A percentile compares a stretch with the other conserved stretches of the same genome.
These are phyloP conservation scores for Fraxinus greggii DNA, from an alignment of 305 asterid species.

Conservation along the genomic window DNA sequence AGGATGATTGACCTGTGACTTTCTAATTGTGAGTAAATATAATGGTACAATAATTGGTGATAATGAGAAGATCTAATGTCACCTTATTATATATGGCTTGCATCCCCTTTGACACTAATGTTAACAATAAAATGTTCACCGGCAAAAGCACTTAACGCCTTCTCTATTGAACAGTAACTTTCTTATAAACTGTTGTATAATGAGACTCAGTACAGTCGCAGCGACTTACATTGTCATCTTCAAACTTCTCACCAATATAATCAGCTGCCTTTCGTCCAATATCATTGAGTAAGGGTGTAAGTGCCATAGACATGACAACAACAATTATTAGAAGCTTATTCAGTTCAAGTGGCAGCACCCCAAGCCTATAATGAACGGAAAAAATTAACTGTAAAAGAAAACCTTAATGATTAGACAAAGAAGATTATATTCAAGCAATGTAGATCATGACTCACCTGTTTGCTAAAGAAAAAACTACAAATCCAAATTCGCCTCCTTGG, in stretches of 20 bases:
- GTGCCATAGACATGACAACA: conserved; percentile 95
- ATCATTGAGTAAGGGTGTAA: conserved; percentile 92
- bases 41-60: neutral
- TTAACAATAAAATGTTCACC: neutral
- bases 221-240: conserved; percentile 59
- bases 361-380: conserved; percentile 66
- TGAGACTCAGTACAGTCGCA: conserved; percentile 17
- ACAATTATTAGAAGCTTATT: conserved; percentile 97
- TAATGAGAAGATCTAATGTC: neutral
- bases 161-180: conserved; percentile 5
- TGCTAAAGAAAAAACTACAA: conserved; percentile 93
- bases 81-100: neutral
- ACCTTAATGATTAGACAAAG: conserved; percentile 6
- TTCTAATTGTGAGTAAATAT: neutral
- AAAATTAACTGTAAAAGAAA: conserved; percentile 22
- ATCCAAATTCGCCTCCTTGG: conserved; percentile 98
- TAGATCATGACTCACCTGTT: conserved; percentile 56
- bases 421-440: conserved; percentile 15
- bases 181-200: conserved; percentile 17
- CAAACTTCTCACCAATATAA: conserved; percentile 63
- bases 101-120: neutral
- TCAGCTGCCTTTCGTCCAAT: conserved; percentile 79
- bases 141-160: neutral
- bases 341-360: conserved; percentile 97
- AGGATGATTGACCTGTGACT: neutral